These are phyloP conservation scores for Thermomucor indicae-seudaticae DNA, from an alignment of 371 early-diverging fungal species.

Conservation along the genomic window DNA sequence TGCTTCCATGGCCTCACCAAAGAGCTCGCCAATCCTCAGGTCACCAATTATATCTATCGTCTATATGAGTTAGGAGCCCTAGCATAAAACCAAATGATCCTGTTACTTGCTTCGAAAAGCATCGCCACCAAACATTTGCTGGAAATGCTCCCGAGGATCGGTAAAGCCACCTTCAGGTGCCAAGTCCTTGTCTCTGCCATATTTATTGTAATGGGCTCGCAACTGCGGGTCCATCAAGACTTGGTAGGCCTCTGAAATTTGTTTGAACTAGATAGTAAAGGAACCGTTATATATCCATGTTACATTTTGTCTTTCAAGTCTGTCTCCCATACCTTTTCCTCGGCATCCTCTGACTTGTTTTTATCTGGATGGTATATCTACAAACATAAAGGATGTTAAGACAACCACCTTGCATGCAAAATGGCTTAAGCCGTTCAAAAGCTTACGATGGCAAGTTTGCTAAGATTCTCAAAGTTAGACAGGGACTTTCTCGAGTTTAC, in stretches of 20 bases:
- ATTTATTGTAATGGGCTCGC: slow-evolving; percentile 86
- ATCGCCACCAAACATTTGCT: slow-evolving; percentile 94
- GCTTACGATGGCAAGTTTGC: slow-evolving; percentile 45
- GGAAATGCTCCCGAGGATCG: slow-evolving; percentile 91
- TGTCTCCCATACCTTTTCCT: slow-evolving; percentile 65
- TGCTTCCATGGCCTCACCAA: slow-evolving; percentile 31
- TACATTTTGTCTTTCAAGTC: background rate
- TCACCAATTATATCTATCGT: slow-evolving; percentile 47
- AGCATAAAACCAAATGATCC: too few species aligned
- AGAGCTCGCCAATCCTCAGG: slow-evolving; percentile 39
- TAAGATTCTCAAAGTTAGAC: slow-evolving; percentile 5
- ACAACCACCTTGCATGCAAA: background rate
- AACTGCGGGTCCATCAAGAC: slow-evolving; percentile 87
- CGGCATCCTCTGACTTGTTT: slow-evolving; percentile 83
- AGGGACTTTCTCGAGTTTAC: background rate
- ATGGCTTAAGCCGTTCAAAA: background rate
- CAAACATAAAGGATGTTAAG: background rate
- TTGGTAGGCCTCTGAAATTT: slow-evolving; percentile 95
- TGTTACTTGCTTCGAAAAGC: slow-evolving; percentile 59
- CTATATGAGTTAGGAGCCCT: too few species aligned
- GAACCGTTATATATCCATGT: background rate
- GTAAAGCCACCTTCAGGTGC: slow-evolving; percentile 74
- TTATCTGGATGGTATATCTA: slow-evolving; percentile 96
- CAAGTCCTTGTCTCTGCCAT: slow-evolving; percentile 71
- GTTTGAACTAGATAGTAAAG: slow-evolving; percentile 92